A percentile compares a stretch with the other conserved stretches of the same genome.
phyloP scores from a whole-genome alignment of 2,329 filamentous ascomycete species.

The Cytospora leucostoma region DNA sequence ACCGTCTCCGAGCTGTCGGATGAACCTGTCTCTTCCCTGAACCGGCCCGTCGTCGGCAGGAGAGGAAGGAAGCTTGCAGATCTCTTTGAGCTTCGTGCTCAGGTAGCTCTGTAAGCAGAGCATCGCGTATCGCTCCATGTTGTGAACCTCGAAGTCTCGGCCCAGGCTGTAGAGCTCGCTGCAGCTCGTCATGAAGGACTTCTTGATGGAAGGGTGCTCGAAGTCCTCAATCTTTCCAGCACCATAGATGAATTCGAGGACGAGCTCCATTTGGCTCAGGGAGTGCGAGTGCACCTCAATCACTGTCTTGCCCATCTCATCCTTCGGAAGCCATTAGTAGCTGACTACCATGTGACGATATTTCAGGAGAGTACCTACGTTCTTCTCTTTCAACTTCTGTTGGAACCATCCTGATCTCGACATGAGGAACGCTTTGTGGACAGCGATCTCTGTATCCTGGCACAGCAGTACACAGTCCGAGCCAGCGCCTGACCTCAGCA shows the following conservation, averaged over 20 bases:
- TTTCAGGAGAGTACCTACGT: neutral
- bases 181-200: neutral
- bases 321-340: neutral
- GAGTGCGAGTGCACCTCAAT: neutral
- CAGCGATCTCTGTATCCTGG: fast-evolving
- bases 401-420: neutral
- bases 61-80: neutral
- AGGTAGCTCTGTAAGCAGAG: neutral
- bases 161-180: constrained; percentile 2
- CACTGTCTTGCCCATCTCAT: neutral
- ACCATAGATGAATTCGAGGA: constrained; percentile 2
- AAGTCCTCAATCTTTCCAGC: neutral
- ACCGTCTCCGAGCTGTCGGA: neutral
- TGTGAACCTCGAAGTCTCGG: neutral
- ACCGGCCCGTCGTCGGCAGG: neutral
- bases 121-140: neutral
- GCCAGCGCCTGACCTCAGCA: neutral
- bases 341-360: neutral
- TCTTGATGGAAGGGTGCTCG: neutral
- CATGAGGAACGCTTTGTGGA: neutral
- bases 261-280: fast-evolving
- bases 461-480: neutral
- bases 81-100: neutral
- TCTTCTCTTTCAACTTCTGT: neutral
- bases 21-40: neutral